Evolutionary conservation across 176 grass and related monocot genomes (phyloP).

Genomic region (Musa schizocarpa): DNA sequence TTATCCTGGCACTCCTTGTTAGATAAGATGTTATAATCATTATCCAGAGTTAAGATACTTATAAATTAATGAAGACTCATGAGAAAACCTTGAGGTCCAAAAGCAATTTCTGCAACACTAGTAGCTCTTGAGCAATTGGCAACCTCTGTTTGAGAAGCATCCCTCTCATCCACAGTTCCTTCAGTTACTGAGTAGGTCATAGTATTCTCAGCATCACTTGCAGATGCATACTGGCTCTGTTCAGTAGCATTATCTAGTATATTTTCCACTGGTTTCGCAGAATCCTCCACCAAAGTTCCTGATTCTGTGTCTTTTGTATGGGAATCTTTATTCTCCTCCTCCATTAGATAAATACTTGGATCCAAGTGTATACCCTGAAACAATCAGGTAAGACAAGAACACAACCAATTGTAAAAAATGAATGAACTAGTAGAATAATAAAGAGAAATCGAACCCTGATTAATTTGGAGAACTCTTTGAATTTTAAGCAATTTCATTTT

Average conservation of each 20-base stretch:
- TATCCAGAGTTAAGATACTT: too few relatives aligned
- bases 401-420: not conserved
- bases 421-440: not conserved
- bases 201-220: conserved; percentile 27
- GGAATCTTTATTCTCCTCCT: conserved; percentile 63
- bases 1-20: not conserved
- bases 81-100: conserved; percentile 39
- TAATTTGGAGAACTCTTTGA: not conserved
- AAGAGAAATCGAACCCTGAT: not conserved
- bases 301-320: conserved; percentile 31
- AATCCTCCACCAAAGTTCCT: conserved; percentile 17
- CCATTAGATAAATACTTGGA: conserved; percentile 97
- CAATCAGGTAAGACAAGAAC: not conserved
- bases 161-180: conserved; percentile 15
- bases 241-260: conserved; percentile 24
- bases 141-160: conserved; percentile 23
- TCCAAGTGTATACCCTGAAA: conserved; percentile 94
- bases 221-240: conserved; percentile 8
- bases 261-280: conserved; percentile 23
- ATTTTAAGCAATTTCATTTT: not conserved
- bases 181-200: conserved; percentile 22
- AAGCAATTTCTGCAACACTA: conserved; percentile 27
- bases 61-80: not conserved
- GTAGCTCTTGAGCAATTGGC: conserved; percentile 10
- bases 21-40: not conserved